Base-by-base conservation (phyloP, 1,139 yeast genomes). In the Suhomyces bolitotheri region DNA sequence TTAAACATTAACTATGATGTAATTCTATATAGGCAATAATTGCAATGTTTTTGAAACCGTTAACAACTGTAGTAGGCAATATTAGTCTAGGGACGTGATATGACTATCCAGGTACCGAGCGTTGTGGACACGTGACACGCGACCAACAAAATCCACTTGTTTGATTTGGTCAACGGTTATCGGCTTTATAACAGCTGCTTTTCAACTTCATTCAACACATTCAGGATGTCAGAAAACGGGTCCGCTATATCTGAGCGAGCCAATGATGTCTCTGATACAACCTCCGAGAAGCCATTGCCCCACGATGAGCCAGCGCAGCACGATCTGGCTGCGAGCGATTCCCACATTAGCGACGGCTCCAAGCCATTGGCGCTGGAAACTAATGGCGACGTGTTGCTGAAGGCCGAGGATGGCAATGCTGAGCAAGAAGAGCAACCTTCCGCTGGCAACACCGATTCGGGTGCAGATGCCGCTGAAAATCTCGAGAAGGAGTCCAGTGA, bases 111-210 rank as follows among this genome's bases (percentile, higher is more conserved):
- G n/a, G n/a, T 7, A 9, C 24, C 24, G 24, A 22, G 10, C 11
- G 12, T 15, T 2, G 1, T 8, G 14, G 15, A 11, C 34, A 31
- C 33, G 36, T 25, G 27, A 16, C 25, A n/a, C 33, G 30, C 33
- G 22, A 9, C 17, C 35, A 26, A 27, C 34, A 32, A 36, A 21
- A 29, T 17, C 30, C 9, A 31, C 25, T 31, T 25, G 26, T 32
- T 36, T 36, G 39, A 32, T 29, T 31, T 29, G 19, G 22, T 12
- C 27, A 29, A 31, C 31, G 24, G 9, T 20, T 24, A 19, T 20
- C 23, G 20, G 17, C 25, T 14, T 17, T 11, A 22, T 16, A 19
- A 22, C 20, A 25, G 14, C 30, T 16, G 23, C 22, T 22, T 15
- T 7, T 10, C 7, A 21, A 8, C 15, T 10, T 16, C 6, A 4